A percentile compares a stretch with the other conserved stretches of the same genome.
phyloP scores from a whole-genome alignment of 75 land plant species.

The Selaginella tamariscina region DNA sequence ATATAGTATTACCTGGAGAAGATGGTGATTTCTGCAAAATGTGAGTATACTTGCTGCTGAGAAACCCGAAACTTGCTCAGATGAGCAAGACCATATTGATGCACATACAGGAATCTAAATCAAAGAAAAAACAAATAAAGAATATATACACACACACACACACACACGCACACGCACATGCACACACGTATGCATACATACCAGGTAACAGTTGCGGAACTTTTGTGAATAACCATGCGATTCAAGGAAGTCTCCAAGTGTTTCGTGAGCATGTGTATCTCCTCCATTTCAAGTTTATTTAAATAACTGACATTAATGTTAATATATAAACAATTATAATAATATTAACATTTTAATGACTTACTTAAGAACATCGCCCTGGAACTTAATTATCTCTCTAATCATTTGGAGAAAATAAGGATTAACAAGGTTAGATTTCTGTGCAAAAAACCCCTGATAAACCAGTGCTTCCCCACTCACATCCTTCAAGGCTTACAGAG shows the following conservation, averaged over 20 bases:
- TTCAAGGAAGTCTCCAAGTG: slow-evolving; percentile 55
- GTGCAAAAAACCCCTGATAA: slow-evolving; percentile 73
- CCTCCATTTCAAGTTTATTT: slow-evolving; percentile 41
- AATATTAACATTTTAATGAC: slow-evolving; percentile 10
- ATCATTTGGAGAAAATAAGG: slow-evolving; percentile 76
- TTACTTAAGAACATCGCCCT: slow-evolving; percentile 63
- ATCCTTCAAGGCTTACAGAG: slow-evolving; percentile 71
- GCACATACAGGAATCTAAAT: slow-evolving; percentile 77
- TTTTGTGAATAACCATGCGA: slow-evolving; percentile 62
- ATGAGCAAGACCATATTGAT: slow-evolving; percentile 91
- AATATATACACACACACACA: no score
- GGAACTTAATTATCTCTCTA: slow-evolving; percentile 66
- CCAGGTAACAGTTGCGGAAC: slow-evolving; percentile 77
- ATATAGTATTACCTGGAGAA: slow-evolving; percentile 59
- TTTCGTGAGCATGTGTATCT: slow-evolving; percentile 42
- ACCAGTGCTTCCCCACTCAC: slow-evolving; percentile 89
- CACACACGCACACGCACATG: no score
- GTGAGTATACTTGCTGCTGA: slow-evolving; percentile 80
- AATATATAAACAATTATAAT: background rate
- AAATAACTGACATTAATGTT: slow-evolving; percentile 43
- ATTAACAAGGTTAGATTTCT: slow-evolving; percentile 59
- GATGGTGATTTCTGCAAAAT: slow-evolving; percentile 80
- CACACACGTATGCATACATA: no score
- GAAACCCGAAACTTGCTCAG: slow-evolving; percentile 49
- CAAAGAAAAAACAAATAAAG: background rate